Conservation (phyloP, 2,329 filamentous ascomycete species). For the Aspergillus sp. region DNA sequence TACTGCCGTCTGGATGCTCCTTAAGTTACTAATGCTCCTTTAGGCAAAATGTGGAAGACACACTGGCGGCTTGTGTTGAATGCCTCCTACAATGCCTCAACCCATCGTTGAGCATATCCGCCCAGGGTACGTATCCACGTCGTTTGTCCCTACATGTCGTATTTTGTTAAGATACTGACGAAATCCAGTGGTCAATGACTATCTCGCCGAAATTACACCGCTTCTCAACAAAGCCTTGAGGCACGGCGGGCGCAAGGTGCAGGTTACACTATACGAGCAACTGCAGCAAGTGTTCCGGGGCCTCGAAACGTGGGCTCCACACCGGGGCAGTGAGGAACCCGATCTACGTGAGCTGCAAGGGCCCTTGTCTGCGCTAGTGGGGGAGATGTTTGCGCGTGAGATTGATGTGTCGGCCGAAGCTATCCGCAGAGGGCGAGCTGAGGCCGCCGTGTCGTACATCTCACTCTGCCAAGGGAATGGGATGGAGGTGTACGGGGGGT, state of each 20-base stretch:
- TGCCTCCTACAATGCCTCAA: conserved; percentile 39
- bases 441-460: conserved; percentile 33
- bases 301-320: conserved; percentile 25
- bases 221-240: conserved; percentile 29
- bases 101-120: conserved; percentile 20
- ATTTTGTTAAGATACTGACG: conserved; percentile 19
- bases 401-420: conserved; percentile 34
- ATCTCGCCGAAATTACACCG: conserved; percentile 28
- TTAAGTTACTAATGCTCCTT: neutral
- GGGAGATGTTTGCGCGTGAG: conserved; percentile 30
- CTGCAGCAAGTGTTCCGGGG: conserved; percentile 31
- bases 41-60: conserved; percentile 31
- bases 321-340: conserved; percentile 8
- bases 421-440: conserved; percentile 37
- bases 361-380: conserved; percentile 26
- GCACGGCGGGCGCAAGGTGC: conserved; percentile 32
- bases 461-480: conserved; percentile 22
- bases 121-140: conserved; percentile 22
- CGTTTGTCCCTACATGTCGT: neutral
- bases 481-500: conserved; percentile 16
- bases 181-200: conserved; percentile 28
- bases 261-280: conserved; percentile 34
- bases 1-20: no score
- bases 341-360: conserved; percentile 23
- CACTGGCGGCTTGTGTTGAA: conserved; percentile 37